Base-by-base conservation (phyloP, 192 early-diverging fungal species). In the Pilobolus umbonatus region DNA sequence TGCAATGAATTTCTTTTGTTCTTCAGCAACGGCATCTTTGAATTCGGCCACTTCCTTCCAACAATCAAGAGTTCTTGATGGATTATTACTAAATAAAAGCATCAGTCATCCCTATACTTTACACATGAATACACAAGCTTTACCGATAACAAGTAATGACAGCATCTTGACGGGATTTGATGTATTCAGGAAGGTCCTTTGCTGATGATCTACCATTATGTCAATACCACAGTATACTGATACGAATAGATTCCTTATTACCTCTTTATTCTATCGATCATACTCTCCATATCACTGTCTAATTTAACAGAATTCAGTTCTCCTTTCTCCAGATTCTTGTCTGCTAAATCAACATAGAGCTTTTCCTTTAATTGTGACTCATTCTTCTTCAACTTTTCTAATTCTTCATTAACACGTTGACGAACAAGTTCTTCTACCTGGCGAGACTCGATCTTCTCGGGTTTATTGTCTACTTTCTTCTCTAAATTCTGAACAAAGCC, bases 91-190 rank as follows among this genome's bases (percentile, higher is more conserved):
- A 54, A 1, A 12, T 17, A 46, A 46, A 46, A 9, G 25, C 8
- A 24, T 9, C 21, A 46, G 7, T 24, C 12, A 25, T 24, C 10
- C 14, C 25, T 22, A 11, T 19, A 7, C 19, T 24, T n/a, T n/a
- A n/a, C n/a, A n/a, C n/a, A 24, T 12, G 1, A 36, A 36, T 36
- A 4, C 15, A 42, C 25, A 29, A n/a, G 0, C 14, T 35, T 50
- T 65, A 65, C 64, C 48, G 49, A 29, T 65, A 65, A 50, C 64
- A 65, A 19, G 43, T 31, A 50, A 65, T 51, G 42, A 65, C 55
- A 26, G 47, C 64, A 24, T 65, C 42, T n/a, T 65, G 64, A 9
- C 55, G 45, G 51, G 58, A 45, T 2, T 30, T 29, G 22, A 65
- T 51, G 1, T 58, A 36, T 11, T 45, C 48, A 12, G 64, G 64